Evolutionary conservation across 129 eudicot species (phyloP).

Genomic region (Centaurea solstitialis): DNA sequence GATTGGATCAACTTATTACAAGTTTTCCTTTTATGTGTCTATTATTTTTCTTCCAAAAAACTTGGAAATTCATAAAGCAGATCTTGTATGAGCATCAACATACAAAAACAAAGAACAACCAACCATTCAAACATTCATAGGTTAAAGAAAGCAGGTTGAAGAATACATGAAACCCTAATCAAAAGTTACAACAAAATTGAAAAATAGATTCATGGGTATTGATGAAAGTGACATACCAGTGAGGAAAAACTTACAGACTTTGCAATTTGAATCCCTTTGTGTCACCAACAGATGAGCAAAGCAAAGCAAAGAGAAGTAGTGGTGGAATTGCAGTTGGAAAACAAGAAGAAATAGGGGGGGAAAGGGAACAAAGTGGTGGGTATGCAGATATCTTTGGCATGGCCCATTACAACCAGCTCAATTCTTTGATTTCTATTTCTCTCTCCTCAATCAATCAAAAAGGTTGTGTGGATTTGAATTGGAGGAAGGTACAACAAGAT

Average conservation of each 20-base stretch:
- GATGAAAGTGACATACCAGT: background rate
- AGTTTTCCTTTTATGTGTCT: too few relatives aligned
- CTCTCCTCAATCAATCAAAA: background rate
- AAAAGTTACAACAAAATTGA: too few relatives aligned
- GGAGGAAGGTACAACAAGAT: background rate
- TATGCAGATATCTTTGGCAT: background rate
- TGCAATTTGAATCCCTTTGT: background rate
- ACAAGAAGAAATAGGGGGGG: background rate
- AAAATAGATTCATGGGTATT: background rate
- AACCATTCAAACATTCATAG: too few relatives aligned
- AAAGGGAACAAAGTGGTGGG: background rate
- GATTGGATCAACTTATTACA: too few relatives aligned
- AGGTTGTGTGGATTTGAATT: background rate
- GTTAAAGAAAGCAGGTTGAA: background rate
- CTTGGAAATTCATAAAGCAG: too few relatives aligned
- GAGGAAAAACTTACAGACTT: background rate
- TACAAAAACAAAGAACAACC: background rate
- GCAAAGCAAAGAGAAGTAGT: background rate
- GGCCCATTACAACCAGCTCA: background rate
- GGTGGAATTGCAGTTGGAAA: background rate
- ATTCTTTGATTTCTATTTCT: background rate
- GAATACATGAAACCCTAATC: background rate
- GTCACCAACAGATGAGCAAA: background rate
- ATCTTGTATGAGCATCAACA: too few relatives aligned
- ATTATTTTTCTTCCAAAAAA: too few relatives aligned